Conservation (phyloP, 2,329 filamentous ascomycete genomes). For the Fusarium lyarnte region DNA sequence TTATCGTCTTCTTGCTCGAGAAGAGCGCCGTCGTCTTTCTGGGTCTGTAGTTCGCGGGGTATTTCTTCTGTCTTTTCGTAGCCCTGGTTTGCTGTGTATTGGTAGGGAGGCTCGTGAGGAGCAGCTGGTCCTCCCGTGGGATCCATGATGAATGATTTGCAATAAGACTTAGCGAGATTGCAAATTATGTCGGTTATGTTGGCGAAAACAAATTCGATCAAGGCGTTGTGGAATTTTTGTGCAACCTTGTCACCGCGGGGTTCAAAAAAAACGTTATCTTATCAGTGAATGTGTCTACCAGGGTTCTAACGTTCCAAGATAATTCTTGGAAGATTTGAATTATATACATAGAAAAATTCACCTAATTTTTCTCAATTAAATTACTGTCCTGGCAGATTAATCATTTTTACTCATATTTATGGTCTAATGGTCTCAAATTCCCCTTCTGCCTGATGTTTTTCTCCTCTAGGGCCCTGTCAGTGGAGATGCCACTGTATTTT, state of each 20-base stretch:
- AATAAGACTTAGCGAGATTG: neutral
- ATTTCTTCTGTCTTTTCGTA: slow-evolving; percentile 53
- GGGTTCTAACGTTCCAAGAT: neutral
- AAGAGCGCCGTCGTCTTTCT: slow-evolving; percentile 39
- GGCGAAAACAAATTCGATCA: slow-evolving; percentile 2
- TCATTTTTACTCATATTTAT: neutral
- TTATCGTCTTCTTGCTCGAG: slow-evolving; percentile 37
- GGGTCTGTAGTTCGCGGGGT: slow-evolving; percentile 46
- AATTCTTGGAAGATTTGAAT: neutral
- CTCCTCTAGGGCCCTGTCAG: slow-evolving; percentile 1
- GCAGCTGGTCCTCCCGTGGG: slow-evolving; percentile 46
- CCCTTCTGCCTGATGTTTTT: neutral
- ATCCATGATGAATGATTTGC: slow-evolving; percentile 27
- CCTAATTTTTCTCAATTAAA: neutral
- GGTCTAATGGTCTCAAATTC: neutral
- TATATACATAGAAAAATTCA: neutral
- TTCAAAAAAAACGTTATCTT: slow-evolving; percentile 39
- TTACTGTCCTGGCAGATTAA: neutral
- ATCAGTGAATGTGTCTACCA: slow-evolving; percentile 16
- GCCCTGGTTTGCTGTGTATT: slow-evolving; percentile 55
- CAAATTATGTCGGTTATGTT: neutral
- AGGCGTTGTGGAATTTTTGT: slow-evolving; percentile 36
- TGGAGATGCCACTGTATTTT: slow-evolving; percentile 7
- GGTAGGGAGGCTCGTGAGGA: slow-evolving; percentile 58
- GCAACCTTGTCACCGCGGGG: slow-evolving; percentile 37